These are phyloP conservation scores for Penicillium carneum DNA, from an alignment of 2,329 filamentous ascomycete species.

Conservation along the genomic window DNA sequence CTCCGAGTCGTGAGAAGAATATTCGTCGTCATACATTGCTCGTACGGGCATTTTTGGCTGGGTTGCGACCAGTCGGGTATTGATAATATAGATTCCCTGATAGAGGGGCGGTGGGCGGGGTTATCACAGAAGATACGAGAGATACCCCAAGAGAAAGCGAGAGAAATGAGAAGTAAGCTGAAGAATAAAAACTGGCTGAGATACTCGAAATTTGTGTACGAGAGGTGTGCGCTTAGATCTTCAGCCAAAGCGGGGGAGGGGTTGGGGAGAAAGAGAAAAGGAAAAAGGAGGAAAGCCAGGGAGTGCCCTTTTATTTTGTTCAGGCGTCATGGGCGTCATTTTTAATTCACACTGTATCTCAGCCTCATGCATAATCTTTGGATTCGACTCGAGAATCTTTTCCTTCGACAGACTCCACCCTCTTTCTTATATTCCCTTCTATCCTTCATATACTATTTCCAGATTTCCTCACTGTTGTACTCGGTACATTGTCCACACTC, in stretches of 20 bases:
- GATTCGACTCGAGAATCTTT: neutral
- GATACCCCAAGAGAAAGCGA: conserved; percentile 19
- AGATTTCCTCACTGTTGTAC: neutral
- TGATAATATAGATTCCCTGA: conserved; percentile 12
- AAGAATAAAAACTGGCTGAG: conserved; percentile 12
- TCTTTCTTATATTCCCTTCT: neutral
- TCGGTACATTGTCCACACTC: too few relatives aligned
- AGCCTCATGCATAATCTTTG: conserved; percentile 20
- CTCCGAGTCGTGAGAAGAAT: conserved; percentile 42
- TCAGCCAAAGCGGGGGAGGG: conserved; percentile 17
- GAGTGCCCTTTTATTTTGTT: conserved; percentile 21
- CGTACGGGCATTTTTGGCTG: conserved; percentile 28
- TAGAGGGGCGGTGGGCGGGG: conserved; percentile 15
- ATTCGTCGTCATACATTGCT: conserved; percentile 16
- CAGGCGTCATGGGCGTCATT: conserved; percentile 15
- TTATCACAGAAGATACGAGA: conserved; percentile 32
- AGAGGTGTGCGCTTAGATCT: conserved; percentile 13
- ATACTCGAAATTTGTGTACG: conserved; percentile 21
- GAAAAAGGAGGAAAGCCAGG: neutral
- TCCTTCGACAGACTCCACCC: neutral
- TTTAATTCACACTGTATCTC: conserved; percentile 11
- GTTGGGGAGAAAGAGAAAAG: conserved; percentile 13
- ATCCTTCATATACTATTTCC: neutral
- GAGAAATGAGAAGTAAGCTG: conserved; percentile 15
- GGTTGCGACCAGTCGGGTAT: neutral